These are phyloP conservation scores for Cadophora sp. DNA, from an alignment of 2,329 filamentous ascomycete genomes.

Conservation along the genomic window DNA sequence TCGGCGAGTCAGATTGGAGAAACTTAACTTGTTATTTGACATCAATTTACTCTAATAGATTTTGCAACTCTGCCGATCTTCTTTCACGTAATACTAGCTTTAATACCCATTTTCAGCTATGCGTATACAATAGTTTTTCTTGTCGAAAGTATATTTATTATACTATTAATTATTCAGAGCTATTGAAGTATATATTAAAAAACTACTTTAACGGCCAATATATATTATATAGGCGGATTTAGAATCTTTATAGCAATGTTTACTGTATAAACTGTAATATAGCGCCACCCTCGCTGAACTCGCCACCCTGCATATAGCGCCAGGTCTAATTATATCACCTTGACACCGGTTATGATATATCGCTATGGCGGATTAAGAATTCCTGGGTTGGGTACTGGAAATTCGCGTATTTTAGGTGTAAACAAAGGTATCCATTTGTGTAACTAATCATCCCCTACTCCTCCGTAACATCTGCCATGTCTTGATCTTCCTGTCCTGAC, in stretches of 20 bases:
- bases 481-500: too few species aligned
- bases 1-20: not conserved
- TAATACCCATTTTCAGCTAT: conserved; percentile 4
- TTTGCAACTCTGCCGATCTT: conserved; percentile 16
- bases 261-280: not conserved
- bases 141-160: not conserved
- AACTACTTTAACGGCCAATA: not conserved
- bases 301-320: not conserved
- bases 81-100: conserved; percentile 8
- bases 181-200: not conserved
- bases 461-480: too few species aligned
- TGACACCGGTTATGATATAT: too few species aligned
- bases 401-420: too few species aligned
- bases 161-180: not conserved
- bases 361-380: too few species aligned
- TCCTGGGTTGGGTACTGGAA: too few species aligned
- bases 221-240: not conserved
- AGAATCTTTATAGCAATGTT: not conserved
- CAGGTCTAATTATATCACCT: not conserved
- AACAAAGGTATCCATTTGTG: too few species aligned
- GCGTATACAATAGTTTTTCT: not conserved
- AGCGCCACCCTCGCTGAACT: not conserved
- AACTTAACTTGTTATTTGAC: conserved; percentile 12
- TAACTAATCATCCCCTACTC: too few species aligned
- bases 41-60: not conserved